Conservation (phyloP, 306 rosid species). For the Rosa rugosa region DNA sequence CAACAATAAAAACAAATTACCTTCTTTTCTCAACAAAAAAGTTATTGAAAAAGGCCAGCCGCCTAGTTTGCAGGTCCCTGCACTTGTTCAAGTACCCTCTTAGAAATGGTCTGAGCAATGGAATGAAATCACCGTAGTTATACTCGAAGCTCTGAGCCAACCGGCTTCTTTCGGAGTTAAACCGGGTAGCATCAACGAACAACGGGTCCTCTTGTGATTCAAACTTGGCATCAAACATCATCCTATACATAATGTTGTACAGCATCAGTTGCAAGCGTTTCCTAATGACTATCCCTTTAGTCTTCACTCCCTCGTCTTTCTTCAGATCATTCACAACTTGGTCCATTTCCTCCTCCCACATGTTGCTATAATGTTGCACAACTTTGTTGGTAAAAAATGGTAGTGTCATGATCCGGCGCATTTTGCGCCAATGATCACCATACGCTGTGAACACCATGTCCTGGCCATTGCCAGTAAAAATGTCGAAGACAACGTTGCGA, state of each 20-base stretch:
- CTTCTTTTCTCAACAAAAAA: constrained; percentile 59
- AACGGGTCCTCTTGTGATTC: constrained; percentile 79
- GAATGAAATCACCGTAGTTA: constrained; percentile 89
- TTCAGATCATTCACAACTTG: constrained; percentile 59
- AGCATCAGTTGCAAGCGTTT: constrained; percentile 68
- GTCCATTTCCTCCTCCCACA: constrained; percentile 89
- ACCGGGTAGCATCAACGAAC: constrained; percentile 69
- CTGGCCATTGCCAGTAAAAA: constrained; percentile 79
- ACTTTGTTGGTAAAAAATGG: constrained; percentile 90
- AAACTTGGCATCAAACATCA: constrained; percentile 85
- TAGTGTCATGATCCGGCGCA: constrained; percentile 79
- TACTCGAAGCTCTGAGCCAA: constrained; percentile 88
- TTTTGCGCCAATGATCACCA: constrained; percentile 87
- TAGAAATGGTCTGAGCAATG: constrained; percentile 71
- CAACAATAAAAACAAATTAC: constrained; percentile 27
- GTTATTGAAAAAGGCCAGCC: constrained; percentile 70
- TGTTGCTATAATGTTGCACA: constrained; percentile 58
- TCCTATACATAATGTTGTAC: constrained; percentile 77
- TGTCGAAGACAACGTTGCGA: constrained; percentile 66
- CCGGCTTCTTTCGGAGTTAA: constrained; percentile 75
- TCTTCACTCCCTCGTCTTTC: constrained; percentile 34
- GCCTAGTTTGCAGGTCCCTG: constrained; percentile 66
- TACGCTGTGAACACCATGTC: constrained; percentile 84
- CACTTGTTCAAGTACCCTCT: constrained; percentile 73
- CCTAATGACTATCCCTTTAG: constrained; percentile 60